Percentiles rank a stretch among this genome's conserved stretches.
Conservation (phyloP, 768 basidiomycete species). For the Brasilioporus rufonigricans region DNA sequence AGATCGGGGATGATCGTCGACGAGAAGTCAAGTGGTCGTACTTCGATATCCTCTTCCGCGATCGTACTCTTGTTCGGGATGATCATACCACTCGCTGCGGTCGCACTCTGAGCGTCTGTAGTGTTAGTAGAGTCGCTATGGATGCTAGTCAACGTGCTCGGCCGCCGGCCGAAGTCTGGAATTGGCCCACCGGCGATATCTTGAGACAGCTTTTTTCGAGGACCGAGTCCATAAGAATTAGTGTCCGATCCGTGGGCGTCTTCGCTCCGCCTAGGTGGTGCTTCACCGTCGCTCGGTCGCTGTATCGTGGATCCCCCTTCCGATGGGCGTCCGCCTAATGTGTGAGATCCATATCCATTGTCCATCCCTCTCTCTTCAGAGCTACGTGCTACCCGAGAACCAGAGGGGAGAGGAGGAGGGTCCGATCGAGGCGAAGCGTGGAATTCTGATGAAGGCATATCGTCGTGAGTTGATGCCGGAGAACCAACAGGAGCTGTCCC, state of each 20-base stretch:
- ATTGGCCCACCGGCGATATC: slow-evolving; percentile 36
- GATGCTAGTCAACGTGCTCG: slow-evolving; percentile 57
- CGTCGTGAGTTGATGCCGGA: slow-evolving; percentile 62
- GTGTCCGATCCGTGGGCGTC: slow-evolving; percentile 53
- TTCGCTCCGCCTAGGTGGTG: slow-evolving; percentile 46
- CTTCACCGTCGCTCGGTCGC: slow-evolving; percentile 39
- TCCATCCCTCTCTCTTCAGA: slow-evolving; percentile 58
- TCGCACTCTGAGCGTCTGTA: slow-evolving; percentile 64
- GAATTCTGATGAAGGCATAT: slow-evolving; percentile 69
- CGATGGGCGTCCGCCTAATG: slow-evolving; percentile 52
- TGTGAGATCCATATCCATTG: slow-evolving; percentile 56
- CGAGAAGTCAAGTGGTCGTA: slow-evolving; percentile 36
- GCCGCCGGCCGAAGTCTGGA: slow-evolving; percentile 50
- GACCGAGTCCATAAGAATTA: slow-evolving; percentile 17
- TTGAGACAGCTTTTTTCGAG: slow-evolving; percentile 39
- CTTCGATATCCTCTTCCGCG: slow-evolving; percentile 94
- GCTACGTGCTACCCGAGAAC: slow-evolving; percentile 37
- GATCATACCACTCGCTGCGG: slow-evolving; percentile 82
- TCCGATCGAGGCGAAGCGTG: slow-evolving; percentile 47
- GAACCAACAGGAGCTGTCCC: slow-evolving; percentile 37
- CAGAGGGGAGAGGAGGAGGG: slow-evolving; percentile 37
- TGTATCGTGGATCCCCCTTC: slow-evolving; percentile 38
- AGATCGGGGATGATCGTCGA: no score
- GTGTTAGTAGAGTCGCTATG: slow-evolving; percentile 48
- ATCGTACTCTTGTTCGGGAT: slow-evolving; percentile 97